Conservation (phyloP, 257 asterid species). For the Nicotiana benthamiana region DNA sequence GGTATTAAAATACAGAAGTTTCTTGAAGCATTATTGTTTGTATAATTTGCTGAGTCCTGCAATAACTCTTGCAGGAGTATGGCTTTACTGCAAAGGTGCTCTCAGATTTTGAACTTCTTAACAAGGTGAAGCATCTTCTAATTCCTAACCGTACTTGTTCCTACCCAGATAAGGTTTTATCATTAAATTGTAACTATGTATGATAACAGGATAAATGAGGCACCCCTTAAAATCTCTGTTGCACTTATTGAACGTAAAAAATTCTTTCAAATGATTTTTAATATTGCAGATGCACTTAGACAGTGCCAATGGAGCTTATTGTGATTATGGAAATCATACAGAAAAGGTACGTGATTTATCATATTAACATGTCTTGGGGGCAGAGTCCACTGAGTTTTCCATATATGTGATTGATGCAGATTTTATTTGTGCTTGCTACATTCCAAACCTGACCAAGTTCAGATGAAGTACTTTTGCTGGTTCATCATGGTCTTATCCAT, state of each 20-base stretch:
- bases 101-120: constrained; percentile 87
- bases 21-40: neutral
- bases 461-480: too few species aligned
- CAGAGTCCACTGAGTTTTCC: neutral
- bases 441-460: neutral
- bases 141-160: neutral
- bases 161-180: neutral
- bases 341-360: constrained; percentile 55
- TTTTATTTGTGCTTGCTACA: neutral
- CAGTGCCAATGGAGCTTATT: constrained; percentile 58
- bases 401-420: neutral
- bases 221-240: neutral
- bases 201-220: neutral
- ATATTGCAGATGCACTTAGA: constrained; percentile 78
- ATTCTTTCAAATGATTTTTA: constrained; percentile 6
- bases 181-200: neutral
- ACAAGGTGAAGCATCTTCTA: constrained; percentile 39
- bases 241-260: neutral
- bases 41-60: constrained; percentile 7
- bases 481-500: neutral
- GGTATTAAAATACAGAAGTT: neutral
- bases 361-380: neutral
- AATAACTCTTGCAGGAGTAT: constrained; percentile 58
- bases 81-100: constrained; percentile 56
- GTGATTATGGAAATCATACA: constrained; percentile 91